Evolutionary conservation across 2,329 filamentous ascomycete genomes (phyloP).

Genomic region (Emmonsiellopsis sp.): DNA sequence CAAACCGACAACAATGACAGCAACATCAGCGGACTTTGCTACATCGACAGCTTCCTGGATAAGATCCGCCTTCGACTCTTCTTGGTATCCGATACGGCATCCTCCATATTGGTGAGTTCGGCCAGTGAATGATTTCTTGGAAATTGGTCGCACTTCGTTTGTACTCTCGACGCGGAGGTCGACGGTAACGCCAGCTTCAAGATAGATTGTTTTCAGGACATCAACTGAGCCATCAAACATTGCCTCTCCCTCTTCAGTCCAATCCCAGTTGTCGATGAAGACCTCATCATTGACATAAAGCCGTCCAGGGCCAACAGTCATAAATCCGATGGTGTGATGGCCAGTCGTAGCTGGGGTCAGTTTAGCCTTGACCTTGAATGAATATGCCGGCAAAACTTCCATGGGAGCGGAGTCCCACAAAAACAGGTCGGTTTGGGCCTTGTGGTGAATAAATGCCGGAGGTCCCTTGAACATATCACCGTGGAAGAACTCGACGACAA

Average conservation of each 20-base stretch:
- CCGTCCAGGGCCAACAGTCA: conserved; percentile 49
- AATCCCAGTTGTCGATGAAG: conserved; percentile 50
- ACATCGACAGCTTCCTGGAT: conserved; percentile 53
- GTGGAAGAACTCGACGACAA: conserved; percentile 48
- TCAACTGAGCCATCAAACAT: conserved; percentile 53
- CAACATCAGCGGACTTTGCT: conserved; percentile 59
- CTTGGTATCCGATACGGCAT: conserved; percentile 47
- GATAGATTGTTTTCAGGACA: conserved; percentile 43
- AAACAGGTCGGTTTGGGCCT: conserved; percentile 25
- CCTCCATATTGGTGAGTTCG: conserved; percentile 32
- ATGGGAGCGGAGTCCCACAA: conserved; percentile 39
- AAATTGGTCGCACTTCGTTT: conserved; percentile 1
- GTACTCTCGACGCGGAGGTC: conserved; percentile 39
- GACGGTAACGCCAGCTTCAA: conserved; percentile 47
- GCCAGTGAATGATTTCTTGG: conserved; percentile 2
- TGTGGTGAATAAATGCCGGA: conserved; percentile 33
- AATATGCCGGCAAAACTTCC: conserved; percentile 39
- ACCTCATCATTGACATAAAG: conserved; percentile 48
- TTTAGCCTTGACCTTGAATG: conserved; percentile 45
- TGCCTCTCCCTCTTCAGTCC: conserved; percentile 46
- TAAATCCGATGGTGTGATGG: conserved; percentile 47
- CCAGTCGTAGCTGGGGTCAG: conserved; percentile 45
- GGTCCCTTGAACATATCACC: conserved; percentile 35
- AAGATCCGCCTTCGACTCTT: conserved; percentile 45
- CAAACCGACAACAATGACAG: conserved; percentile 60